phyloP scores from a whole-genome alignment of 306 rosid genomes.

The Prunus padus region DNA sequence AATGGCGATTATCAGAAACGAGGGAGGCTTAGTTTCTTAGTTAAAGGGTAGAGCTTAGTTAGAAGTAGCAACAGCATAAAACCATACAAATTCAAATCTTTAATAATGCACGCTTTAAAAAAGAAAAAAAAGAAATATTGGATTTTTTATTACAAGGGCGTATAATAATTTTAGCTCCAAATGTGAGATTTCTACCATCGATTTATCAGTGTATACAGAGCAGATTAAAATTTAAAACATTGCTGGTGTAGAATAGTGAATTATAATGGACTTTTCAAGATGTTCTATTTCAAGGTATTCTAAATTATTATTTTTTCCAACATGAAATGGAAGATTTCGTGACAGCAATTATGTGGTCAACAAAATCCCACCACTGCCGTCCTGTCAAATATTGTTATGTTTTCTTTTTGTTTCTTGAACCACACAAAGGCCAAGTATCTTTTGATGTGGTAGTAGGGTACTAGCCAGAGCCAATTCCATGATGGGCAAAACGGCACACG shows the following conservation, averaged over 20 bases:
- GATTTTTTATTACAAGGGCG: not conserved
- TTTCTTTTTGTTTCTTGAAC: too few species aligned
- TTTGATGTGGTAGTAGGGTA: not conserved
- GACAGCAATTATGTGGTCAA: not conserved
- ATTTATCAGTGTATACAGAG: not conserved
- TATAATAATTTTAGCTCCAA: not conserved
- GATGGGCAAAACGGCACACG: not conserved
- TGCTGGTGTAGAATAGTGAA: not conserved
- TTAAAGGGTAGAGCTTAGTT: not conserved
- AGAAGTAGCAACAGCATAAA: not conserved
- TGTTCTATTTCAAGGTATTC: not conserved
- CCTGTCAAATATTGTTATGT: not conserved
- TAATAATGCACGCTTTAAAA: too few species aligned
- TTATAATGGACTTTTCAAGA: not conserved
- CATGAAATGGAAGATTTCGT: not conserved
- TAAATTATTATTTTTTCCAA: not conserved
- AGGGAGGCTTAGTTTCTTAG: conserved; percentile 26
- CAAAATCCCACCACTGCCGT: not conserved
- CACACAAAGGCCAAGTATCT: not conserved
- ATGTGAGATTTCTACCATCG: too few species aligned
- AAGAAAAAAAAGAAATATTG: too few species aligned
- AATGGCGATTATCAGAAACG: conserved; percentile 41
- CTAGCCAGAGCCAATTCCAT: too few species aligned
- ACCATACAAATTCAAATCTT: not conserved
- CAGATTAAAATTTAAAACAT: not conserved